Percentiles rank a stretch among this genome's conserved stretches.
Evolutionary conservation across 805 yeast species (phyloP).

Genomic region (Starmerella scarabaei): DNA sequence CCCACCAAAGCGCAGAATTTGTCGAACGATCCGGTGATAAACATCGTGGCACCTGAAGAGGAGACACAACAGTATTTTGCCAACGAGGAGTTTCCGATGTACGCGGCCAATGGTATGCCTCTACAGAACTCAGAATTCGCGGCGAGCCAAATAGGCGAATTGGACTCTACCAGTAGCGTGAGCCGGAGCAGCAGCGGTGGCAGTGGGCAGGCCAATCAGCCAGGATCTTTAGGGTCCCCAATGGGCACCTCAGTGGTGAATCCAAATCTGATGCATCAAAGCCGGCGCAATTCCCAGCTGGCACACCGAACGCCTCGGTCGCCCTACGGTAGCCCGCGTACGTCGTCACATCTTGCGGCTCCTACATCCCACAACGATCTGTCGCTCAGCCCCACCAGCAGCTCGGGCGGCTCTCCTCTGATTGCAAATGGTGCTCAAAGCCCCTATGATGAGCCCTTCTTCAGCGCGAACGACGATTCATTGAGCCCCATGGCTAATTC

Average conservation of each 20-base stretch:
- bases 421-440: slow-evolving; percentile 1
- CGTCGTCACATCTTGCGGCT: background rate
- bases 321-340: background rate
- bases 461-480: background rate
- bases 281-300: no score
- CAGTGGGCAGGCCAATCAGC: background rate
- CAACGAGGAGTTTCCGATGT: slow-evolving; percentile 15
- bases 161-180: background rate
- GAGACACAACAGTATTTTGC: slow-evolving; percentile 1
- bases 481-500: slow-evolving; percentile 7
- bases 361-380: background rate
- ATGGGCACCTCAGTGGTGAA: no score
- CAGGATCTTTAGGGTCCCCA: no score
- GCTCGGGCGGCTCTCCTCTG: slow-evolving; percentile 7
- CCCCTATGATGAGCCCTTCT: slow-evolving; percentile 3
- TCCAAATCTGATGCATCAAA: no score
- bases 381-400: background rate
- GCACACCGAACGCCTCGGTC: no score
- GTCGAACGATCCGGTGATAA: slow-evolving; percentile 18
- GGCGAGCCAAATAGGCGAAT: background rate
- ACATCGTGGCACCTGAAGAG: slow-evolving; percentile 15
- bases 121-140: background rate
- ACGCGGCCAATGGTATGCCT: slow-evolving; percentile 13
- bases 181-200: background rate
- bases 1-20: no score